Conservation (phyloP, 2,329 filamentous ascomycete species). For the Dothidotthia symphoricarpi region DNA sequence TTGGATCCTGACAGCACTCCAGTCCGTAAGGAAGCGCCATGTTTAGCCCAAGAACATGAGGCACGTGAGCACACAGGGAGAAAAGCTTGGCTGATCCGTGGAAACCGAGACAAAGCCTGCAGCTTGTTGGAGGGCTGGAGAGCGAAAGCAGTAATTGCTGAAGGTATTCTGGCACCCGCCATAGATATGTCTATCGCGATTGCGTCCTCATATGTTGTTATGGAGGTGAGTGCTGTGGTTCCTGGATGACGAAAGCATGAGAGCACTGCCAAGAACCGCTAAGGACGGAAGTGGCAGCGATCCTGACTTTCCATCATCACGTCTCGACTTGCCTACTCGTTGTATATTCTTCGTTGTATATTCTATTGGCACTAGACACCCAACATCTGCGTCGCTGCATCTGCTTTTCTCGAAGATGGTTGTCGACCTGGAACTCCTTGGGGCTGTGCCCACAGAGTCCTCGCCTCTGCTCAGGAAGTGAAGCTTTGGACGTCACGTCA, state of each 20-base stretch:
- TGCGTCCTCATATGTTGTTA: slow-evolving; percentile 9
- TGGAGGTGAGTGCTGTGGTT: slow-evolving; percentile 1
- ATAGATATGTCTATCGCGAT: slow-evolving; percentile 14
- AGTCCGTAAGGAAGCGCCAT: slow-evolving; percentile 7
- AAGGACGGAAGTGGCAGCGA: slow-evolving; percentile 7
- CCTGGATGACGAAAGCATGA: not conserved
- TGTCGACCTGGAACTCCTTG: no score
- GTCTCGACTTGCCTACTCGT: not conserved
- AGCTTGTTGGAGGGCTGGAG: slow-evolving; percentile 7
- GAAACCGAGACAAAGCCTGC: slow-evolving; percentile 8
- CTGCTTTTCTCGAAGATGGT: no score
- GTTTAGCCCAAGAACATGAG: slow-evolving; percentile 20
- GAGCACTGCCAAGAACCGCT: slow-evolving; percentile 12
- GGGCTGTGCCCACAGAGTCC: no score
- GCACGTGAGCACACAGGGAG: slow-evolving; percentile 33
- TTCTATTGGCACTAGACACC: no score
- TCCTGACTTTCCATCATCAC: not conserved
- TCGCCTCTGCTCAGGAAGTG: no score
- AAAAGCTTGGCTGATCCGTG: slow-evolving; percentile 18
- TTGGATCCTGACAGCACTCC: slow-evolving; percentile 2
- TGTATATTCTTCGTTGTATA: no score
- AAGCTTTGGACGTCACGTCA: no score
- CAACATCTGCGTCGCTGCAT: no score
- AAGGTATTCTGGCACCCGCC: slow-evolving; percentile 18
- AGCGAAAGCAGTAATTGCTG: slow-evolving; percentile 7